These are phyloP conservation scores for Chamaecyparis obtusa DNA, from an alignment of 75 land plant genomes.

Conservation along the genomic window DNA sequence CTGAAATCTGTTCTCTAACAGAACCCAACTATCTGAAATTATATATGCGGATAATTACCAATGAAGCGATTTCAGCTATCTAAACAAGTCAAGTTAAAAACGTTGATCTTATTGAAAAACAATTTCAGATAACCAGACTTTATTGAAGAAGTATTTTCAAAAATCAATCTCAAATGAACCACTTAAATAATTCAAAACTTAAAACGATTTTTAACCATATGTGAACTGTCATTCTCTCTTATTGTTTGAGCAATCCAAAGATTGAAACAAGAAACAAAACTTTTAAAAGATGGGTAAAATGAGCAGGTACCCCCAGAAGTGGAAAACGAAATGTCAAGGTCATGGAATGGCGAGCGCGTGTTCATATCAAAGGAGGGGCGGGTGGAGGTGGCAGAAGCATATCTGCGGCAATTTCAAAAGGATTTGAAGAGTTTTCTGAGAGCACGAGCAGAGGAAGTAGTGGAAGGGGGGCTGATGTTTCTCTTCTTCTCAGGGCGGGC, in stretches of 20 bases:
- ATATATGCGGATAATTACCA: too few relatives aligned
- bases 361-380: constrained; percentile 11
- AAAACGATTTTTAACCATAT: too few relatives aligned
- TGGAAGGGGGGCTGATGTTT: constrained; percentile 32
- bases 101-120: too few relatives aligned
- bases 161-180: too few relatives aligned
- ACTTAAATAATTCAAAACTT: too few relatives aligned
- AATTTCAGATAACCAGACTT: too few relatives aligned
- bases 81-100: too few relatives aligned
- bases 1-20: too few relatives aligned
- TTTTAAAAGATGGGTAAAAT: not conserved
- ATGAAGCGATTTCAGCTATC: too few relatives aligned
- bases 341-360: constrained; percentile 24
- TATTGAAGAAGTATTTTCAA: too few relatives aligned
- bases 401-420: constrained; percentile 18
- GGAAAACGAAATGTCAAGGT: constrained; percentile 6
- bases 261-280: not conserved
- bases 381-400: constrained; percentile 19
- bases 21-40: too few relatives aligned
- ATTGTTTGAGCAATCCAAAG: not conserved
- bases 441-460: constrained; percentile 32
- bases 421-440: constrained; percentile 23
- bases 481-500: constrained; percentile 9
- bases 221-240: not conserved
- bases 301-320: constrained; percentile 19